Base-by-base conservation (phyloP, 1,284 basidiomycete genomes). In the Melampsora americana region DNA sequence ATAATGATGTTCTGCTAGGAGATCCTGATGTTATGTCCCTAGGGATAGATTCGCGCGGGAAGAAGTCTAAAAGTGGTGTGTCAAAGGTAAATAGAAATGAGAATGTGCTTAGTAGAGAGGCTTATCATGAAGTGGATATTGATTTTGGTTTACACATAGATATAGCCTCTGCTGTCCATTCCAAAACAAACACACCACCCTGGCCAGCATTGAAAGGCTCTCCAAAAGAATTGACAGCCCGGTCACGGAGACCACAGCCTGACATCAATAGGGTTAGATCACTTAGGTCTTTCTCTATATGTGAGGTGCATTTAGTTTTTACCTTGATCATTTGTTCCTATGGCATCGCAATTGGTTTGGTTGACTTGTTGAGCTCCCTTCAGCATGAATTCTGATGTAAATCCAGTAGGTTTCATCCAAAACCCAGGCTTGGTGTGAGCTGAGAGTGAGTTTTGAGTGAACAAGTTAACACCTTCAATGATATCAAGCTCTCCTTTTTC, bases 401-500 rank as follows among this genome's bases (percentile, higher is more conserved):
- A 59, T 16, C 56, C 56, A 59, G n/a, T 26, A 59, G 23, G 0
- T 26, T 26, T 59, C 56, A 59, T 59, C 23, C 56, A 12, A 18
- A 59, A 59, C 9, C 56, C 56, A 59, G 23, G 23, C 2, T 30
- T 23, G 7, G 56, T 59, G 2, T 59, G 56, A 30, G 1, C 56
- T 7, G 44, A 44, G 44, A 44, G 2, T 18, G 44, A 44, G 14
- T 59, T 59, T 30, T 59, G 56, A 30, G 23, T 59, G 16, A 59
- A 59, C 28, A 85, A 80, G 80, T 91, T 87, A 60, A 91, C 89
- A 62, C 88, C 88, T 83, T 92, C 89, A 4, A 91, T 80, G 77
- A 91, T 85, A 80, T 91, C 90, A 56, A 91, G 89, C 81, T 91
- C 89, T 6, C 89, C 90, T 16, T 82, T 85, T 23, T 80, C 66